Conservation (phyloP, 768 basidiomycete genomes). For the Tricholoma sp. region DNA sequence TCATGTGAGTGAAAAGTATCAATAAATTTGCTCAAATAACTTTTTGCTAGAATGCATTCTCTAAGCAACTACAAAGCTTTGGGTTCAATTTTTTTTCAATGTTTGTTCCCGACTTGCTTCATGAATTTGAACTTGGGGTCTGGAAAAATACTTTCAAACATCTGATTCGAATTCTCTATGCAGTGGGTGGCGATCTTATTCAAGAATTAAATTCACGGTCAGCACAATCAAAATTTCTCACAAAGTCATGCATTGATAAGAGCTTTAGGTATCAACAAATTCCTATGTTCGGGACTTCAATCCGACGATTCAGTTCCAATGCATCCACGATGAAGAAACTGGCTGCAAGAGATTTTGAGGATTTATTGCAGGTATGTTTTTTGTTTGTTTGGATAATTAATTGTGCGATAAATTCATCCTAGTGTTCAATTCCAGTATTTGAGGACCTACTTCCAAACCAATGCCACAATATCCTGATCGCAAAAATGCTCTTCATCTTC, state of each 20-base stretch:
- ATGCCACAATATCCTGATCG: not conserved
- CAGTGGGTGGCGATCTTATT: conserved; percentile 10
- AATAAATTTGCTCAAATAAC: not conserved
- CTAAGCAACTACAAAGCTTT: conserved; percentile 10
- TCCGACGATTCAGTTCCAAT: too few relatives aligned
- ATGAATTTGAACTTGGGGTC: conserved; percentile 35
- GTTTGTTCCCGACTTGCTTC: conserved; percentile 30
- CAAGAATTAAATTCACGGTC: conserved; percentile 21
- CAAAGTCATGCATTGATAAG: not conserved
- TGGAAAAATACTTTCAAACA: conserved; percentile 33
- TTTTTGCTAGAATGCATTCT: conserved; percentile 30
- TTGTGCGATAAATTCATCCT: too few relatives aligned
- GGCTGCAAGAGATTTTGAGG: too few relatives aligned
- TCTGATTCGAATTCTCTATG: conserved; percentile 27
- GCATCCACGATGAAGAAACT: conserved; percentile 16
- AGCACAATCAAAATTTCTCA: not conserved
- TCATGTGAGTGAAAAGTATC: conserved; percentile 12
- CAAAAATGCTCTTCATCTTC: conserved; percentile 3
- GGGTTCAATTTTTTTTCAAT: conserved; percentile 22
- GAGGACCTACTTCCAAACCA: conserved; percentile 4
- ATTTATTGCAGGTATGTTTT: conserved; percentile 20
- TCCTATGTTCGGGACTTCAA: too few relatives aligned
- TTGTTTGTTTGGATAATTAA: not conserved
- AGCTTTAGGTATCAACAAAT: too few relatives aligned
- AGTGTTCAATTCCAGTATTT: conserved; percentile 1